Evolutionary conservation across 2,329 filamentous ascomycete species (phyloP), one percentile per base, ranked within the genome.

Genomic region (Apiospora rasikravindrae): DNA sequence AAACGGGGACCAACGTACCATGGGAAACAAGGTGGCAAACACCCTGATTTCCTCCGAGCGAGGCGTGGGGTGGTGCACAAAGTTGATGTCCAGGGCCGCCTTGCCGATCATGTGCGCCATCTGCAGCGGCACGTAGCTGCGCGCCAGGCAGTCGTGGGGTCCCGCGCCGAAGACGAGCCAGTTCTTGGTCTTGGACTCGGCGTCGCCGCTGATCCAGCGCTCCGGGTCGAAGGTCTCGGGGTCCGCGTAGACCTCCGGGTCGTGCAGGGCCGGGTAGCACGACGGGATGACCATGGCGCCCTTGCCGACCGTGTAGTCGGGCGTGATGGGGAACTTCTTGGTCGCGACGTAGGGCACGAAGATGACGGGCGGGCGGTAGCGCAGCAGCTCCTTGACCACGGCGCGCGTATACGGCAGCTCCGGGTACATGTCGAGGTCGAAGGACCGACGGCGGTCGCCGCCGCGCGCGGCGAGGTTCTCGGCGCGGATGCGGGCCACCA

Each of bases 31-130:
- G 0, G 83, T 86, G 0, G 86, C 86, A 82, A 87, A 87, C 0
- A 87, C 86, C 44, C 80, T 79, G 42, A 88, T 88, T 76, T 88
- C 84, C 73, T 88, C 86, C 0, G 86, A 88, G 29, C 73, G 79
- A 0, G 77, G 76, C 1, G 87, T 88, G 4, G 86, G 81, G 76
- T 87, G 82, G 75, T 88, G 87, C 66, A 76, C 77, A 86, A 86
- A 88, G 69, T 88, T 84, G 0, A 88, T 71, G 71, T 88, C 84
- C 71, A 88, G 51, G 6, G 83, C 77, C 0, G 86, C 87, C 75
- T 87, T 88, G 1, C 86, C 86, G 77, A 88, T 86, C 85, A 88
- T 87, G 2, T 78, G 83, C 0, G 85, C 83, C 85, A 88, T 85
- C 0, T 83, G 82, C 0, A 88, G 79, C 14, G 84, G 86, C 19